Base-by-base conservation (phyloP, 2,329 filamentous ascomycete species). In the Microcyclosporella mali region DNA sequence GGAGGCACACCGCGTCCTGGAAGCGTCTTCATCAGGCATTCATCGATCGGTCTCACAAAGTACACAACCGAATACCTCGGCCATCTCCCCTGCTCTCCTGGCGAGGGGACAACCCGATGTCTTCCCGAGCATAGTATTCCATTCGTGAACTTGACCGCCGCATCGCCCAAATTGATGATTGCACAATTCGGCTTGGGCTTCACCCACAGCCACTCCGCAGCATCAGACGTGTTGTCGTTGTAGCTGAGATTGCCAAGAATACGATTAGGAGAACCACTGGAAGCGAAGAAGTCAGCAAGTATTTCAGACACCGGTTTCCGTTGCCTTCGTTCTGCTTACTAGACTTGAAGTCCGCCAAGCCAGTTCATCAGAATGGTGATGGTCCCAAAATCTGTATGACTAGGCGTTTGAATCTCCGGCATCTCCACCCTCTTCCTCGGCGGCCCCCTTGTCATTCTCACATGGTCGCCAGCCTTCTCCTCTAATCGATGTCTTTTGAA, bases 351-450 rank as follows among this genome's bases (percentile, higher is more conserved):
- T 0, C 75, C 75, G 0, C 75, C 75, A 3, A 78, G 58, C 11
- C 72, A 68, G 59, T 78, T 79, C 62, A 78, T 77, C 0, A 79
- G 66, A 6, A 79, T 62, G 0, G 75, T 79, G 11, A 78, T 67
- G 36, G 66, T 72, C 18, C 74, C 75, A 48, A 78, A 77, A 50
- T 79, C 76, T 1, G 74, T 78, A 52, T 79, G 76, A 36, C 52
- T 52, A 2, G 60, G 59, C 12, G 61, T 64, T 37, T 62, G 60
- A 28, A 64, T 61, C 47, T 62, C 60, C 4, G 60, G 59, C 58
- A 63, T 59, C 21, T 60, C 54, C 2, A 47, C 45, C 2, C 48
- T 50, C 15, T 57, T 55, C 29, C 74, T 68, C 2, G 72, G 71
- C 3, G 72, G 71, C 1, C 71, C 70, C 48, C 69, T 69, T 18